These are phyloP conservation scores for Ophidiomyces ophidiicola DNA, from an alignment of 2,329 filamentous ascomycete species.

Conservation along the genomic window DNA sequence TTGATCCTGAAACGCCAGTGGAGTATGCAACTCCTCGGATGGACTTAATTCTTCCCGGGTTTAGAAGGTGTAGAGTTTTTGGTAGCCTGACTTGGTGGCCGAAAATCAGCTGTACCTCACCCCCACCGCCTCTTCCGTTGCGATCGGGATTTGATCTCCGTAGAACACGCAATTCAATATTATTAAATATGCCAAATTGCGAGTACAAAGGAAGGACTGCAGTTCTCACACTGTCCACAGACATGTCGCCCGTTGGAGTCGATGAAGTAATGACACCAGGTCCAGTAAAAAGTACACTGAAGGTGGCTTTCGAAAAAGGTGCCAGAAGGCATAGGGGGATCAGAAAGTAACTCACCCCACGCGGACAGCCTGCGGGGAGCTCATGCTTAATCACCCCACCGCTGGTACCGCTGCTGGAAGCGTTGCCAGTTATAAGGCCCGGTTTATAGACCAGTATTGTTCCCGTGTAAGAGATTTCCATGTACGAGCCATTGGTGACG, in stretches of 20 bases:
- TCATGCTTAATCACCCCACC: slow-evolving; percentile 69
- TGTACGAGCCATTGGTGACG: slow-evolving; percentile 85
- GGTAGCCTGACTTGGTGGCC: slow-evolving; percentile 86
- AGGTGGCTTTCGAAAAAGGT: slow-evolving; percentile 80
- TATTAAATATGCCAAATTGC: slow-evolving; percentile 76
- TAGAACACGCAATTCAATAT: slow-evolving; percentile 73
- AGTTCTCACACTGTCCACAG: slow-evolving; percentile 84
- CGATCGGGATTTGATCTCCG: slow-evolving; percentile 65
- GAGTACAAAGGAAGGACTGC: slow-evolving; percentile 82
- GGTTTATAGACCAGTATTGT: slow-evolving; percentile 87
- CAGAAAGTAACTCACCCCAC: slow-evolving; percentile 85
- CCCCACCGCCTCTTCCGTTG: slow-evolving; percentile 67
- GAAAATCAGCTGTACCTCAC: slow-evolving; percentile 86
- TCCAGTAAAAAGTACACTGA: slow-evolving; percentile 83
- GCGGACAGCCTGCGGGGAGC: slow-evolving; percentile 60
- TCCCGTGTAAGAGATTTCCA: slow-evolving; percentile 93
- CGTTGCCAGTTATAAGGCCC: slow-evolving; percentile 77
- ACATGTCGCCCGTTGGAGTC: slow-evolving; percentile 73
- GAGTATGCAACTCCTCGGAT: slow-evolving; percentile 90
- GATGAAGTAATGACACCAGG: slow-evolving; percentile 85
- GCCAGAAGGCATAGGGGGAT: slow-evolving; percentile 79
- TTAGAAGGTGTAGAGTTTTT: slow-evolving; percentile 82
- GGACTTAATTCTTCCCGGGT: slow-evolving; percentile 70
- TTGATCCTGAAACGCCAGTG: slow-evolving; percentile 79
- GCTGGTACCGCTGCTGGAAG: slow-evolving; percentile 60